Percentiles rank a stretch among this genome's conserved stretches.
phyloP scores from a whole-genome alignment of 768 basidiomycete genomes.

The Sutorius australiensis region DNA sequence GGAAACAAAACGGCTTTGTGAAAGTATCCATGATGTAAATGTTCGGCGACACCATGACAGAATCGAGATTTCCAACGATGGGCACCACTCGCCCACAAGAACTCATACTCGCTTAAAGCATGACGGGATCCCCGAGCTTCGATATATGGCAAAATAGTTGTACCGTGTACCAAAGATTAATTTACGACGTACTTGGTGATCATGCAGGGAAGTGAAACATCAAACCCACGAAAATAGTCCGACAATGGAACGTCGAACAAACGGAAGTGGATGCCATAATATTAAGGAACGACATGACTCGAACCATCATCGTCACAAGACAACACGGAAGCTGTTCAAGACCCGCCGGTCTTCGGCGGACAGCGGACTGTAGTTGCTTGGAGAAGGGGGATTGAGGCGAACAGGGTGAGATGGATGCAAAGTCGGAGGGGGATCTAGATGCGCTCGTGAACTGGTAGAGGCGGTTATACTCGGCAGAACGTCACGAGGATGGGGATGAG shows the following conservation, averaged over 20 bases:
- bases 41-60: not conserved
- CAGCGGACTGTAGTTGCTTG: slow-evolving; percentile 37
- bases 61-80: not conserved
- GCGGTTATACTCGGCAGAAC: slow-evolving; percentile 24
- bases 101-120: not conserved
- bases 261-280: not conserved
- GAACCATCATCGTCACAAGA: slow-evolving; percentile 33
- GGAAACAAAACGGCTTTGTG: no score
- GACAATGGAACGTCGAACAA: not conserved
- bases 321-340: slow-evolving; percentile 53
- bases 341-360: slow-evolving; percentile 57
- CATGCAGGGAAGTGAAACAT: slow-evolving; percentile 3
- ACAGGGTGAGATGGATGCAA: slow-evolving; percentile 10
- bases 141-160: not conserved
- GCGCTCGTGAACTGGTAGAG: slow-evolving; percentile 7
- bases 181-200: not conserved
- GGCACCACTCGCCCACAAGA: not conserved
- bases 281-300: not conserved
- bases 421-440: not conserved
- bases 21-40: not conserved
- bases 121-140: not conserved
- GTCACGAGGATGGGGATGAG: slow-evolving; percentile 2
- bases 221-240: not conserved
- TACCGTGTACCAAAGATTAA: slow-evolving; percentile 1
- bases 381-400: slow-evolving; percentile 23